phyloP scores from a whole-genome alignment of 108 stramenopile genomes.

The Mediolabrus comicus region DNA sequence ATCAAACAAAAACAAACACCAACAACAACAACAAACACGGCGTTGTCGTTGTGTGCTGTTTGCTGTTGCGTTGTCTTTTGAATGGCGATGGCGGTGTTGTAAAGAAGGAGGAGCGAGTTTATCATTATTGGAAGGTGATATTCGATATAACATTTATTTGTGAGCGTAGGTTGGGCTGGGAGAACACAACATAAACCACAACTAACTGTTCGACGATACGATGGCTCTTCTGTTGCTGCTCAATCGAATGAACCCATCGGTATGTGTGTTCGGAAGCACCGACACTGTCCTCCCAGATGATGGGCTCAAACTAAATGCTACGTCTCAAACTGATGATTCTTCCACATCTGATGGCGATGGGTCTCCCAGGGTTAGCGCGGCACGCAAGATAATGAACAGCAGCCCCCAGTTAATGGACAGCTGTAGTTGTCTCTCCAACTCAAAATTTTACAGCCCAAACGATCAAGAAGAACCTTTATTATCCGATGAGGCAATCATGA shows the following conservation, averaged over 20 bases:
- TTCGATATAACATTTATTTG: too few relatives aligned
- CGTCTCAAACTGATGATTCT: constrained; percentile 1
- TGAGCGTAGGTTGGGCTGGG: too few relatives aligned
- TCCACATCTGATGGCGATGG: not conserved
- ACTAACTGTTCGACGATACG: too few relatives aligned
- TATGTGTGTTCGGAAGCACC: constrained; percentile 7
- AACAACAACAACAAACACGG: too few relatives aligned
- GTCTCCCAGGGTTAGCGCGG: not conserved
- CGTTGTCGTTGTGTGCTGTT: too few relatives aligned
- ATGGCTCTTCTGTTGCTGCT: constrained; percentile 11
- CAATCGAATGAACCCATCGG: constrained; percentile 16
- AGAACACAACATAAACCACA: too few relatives aligned
- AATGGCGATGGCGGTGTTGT: not conserved
- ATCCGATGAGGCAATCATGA: not conserved
- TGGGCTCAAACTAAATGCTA: not conserved
- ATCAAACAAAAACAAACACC: too few relatives aligned
- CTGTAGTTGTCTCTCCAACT: constrained; percentile 2
- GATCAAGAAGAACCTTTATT: not conserved
- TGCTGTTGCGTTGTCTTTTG: not conserved
- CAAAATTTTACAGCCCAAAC: constrained; percentile 17
- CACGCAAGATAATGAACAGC: too few relatives aligned
- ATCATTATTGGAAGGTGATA: too few relatives aligned
- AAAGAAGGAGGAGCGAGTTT: not conserved
- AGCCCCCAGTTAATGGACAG: not conserved
- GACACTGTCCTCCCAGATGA: not conserved